Conservation (phyloP, 495 filamentous ascomycete genomes). For the Penicillium herquei region DNA sequence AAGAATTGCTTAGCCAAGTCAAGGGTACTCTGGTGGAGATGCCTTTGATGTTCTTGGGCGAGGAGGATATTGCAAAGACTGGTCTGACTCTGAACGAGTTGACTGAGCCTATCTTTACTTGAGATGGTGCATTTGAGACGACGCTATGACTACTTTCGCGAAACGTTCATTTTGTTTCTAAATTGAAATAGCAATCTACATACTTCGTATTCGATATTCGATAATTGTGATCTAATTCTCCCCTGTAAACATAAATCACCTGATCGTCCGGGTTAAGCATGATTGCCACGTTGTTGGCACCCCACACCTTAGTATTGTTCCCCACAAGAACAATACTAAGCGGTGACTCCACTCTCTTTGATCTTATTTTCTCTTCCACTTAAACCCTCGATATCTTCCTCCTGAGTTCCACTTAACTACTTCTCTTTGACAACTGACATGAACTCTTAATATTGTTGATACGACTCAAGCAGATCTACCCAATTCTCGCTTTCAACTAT, state of each 20-base stretch:
- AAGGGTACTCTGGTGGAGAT: slow-evolving; percentile 87
- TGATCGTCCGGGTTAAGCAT: neutral
- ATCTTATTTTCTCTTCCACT: neutral
- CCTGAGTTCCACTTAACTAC: neutral
- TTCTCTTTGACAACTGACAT: neutral
- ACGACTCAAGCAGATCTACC: neutral
- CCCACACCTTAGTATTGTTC: neutral
- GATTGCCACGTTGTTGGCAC: neutral
- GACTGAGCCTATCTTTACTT: slow-evolving; percentile 85
- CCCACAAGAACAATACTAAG: neutral
- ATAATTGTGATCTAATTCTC: neutral
- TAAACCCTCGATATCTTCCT: neutral
- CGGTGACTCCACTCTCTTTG: too few species aligned
- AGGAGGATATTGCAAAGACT: slow-evolving; percentile 84
- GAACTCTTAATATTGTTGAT: neutral
- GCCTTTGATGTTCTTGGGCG: slow-evolving; percentile 85
- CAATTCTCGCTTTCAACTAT: neutral
- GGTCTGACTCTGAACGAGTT: slow-evolving; percentile 76
- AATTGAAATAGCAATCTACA: slow-evolving; percentile 6
- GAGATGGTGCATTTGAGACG: slow-evolving; percentile 12
- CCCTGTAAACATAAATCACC: neutral
- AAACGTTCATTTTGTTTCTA: neutral
- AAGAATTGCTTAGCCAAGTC: slow-evolving; percentile 72
- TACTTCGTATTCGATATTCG: too few species aligned
- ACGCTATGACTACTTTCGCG: slow-evolving; percentile 1